Percentiles rank a stretch among this genome's conserved stretches.
Conservation (phyloP, 495 filamentous ascomycete species). For the Venustampulla echinocandica region DNA sequence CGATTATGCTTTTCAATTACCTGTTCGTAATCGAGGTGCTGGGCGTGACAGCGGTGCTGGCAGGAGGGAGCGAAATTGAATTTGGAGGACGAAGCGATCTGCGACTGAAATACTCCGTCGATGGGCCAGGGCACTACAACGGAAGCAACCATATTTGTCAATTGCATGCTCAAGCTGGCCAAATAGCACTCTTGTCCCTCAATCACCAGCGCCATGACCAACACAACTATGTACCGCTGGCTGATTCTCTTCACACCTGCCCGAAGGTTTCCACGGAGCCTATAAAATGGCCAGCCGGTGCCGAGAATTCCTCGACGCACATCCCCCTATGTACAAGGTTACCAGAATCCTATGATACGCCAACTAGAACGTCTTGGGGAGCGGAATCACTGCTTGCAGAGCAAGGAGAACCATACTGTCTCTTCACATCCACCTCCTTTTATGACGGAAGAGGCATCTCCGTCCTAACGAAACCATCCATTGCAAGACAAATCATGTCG, state of each 20-base stretch:
- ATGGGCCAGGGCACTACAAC: background rate
- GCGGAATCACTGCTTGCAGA: background rate
- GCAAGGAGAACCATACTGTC: constrained; percentile 4
- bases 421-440: constrained; percentile 12
- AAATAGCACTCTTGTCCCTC: background rate
- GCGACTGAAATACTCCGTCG: background rate
- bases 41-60: background rate
- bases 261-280: background rate
- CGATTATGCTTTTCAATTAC: background rate
- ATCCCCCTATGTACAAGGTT: background rate
- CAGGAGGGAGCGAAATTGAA: background rate
- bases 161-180: background rate
- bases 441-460: constrained; percentile 10
- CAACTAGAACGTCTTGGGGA: background rate
- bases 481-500: constrained; percentile 2
- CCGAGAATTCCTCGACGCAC: background rate
- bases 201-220: background rate
- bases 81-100: background rate
- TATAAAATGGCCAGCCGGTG: background rate
- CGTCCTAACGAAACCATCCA: constrained; percentile 14
- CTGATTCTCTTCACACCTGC: background rate
- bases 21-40: background rate
- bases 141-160: background rate
- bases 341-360: background rate
- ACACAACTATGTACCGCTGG: background rate